phyloP scores from a whole-genome alignment of 176 grass and related monocot genomes.

The Phyllostachys edulis region DNA sequence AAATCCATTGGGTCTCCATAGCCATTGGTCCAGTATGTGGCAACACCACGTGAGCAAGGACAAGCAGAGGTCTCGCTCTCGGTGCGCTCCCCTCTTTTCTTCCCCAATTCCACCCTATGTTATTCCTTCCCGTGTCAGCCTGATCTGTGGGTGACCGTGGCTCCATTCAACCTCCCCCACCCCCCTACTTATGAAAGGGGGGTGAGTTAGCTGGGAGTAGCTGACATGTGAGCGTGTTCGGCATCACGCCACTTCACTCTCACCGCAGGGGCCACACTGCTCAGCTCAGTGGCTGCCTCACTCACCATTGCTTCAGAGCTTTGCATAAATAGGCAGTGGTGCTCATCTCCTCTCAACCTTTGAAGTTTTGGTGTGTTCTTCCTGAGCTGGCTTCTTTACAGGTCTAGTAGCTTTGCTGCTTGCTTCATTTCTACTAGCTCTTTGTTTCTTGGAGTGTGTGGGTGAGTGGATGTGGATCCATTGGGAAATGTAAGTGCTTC shows the following conservation, averaged over 20 bases:
- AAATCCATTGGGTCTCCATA: not conserved
- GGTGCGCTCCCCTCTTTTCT: conserved; percentile 3
- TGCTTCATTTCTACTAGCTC: not conserved
- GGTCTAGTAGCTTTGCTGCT: conserved; percentile 20
- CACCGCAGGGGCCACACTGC: not conserved
- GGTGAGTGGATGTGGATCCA: conserved; percentile 42
- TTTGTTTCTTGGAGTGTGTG: conserved; percentile 17
- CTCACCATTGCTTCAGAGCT: conserved; percentile 34
- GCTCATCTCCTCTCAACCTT: not conserved
- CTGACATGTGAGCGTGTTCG: conserved; percentile 42
- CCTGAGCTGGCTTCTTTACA: conserved; percentile 38
- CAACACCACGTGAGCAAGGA: conserved; percentile 17
- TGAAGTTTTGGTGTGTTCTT: conserved; percentile 15
- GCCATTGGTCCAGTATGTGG: not conserved
- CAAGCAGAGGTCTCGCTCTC: conserved; percentile 13
- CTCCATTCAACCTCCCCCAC: not conserved
- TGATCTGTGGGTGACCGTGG: not conserved
- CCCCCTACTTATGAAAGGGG: not conserved
- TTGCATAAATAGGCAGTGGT: conserved; percentile 29
- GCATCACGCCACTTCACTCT: conserved; percentile 35
- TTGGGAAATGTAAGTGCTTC: conserved; percentile 19
- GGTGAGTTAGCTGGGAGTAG: not conserved
- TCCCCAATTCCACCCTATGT: conserved; percentile 16
- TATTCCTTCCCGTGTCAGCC: conserved; percentile 39
- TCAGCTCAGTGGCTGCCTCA: conserved; percentile 12